A percentile compares a stretch with the other conserved stretches of the same genome.
Conservation (phyloP, 176 grass and related monocot genomes). For the Oropetium thomaeum region DNA sequence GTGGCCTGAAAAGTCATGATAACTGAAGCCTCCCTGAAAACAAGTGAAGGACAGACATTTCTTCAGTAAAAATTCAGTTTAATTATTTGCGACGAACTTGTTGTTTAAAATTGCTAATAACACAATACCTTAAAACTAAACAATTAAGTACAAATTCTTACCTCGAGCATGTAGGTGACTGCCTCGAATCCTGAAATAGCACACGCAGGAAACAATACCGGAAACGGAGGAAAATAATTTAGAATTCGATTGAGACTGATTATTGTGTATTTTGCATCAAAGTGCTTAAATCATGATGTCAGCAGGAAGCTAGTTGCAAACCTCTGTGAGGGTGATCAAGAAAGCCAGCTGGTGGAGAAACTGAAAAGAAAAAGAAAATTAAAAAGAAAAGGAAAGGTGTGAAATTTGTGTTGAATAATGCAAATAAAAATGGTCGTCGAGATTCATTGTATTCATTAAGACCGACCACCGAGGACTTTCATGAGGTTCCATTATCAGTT, state of each 20-base stretch:
- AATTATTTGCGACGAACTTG: neutral
- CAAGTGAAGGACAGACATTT: neutral
- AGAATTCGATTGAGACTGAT: neutral
- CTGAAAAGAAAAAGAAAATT: conserved; percentile 26
- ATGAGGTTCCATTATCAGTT: neutral
- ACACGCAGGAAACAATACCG: neutral
- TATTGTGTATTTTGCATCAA: neutral
- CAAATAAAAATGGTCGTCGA: no score
- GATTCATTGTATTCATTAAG: neutral
- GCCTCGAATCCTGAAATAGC: conserved; percentile 67
- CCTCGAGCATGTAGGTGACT: conserved; percentile 83
- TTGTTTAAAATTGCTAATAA: neutral
- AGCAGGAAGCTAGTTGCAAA: neutral
- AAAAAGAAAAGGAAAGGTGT: neutral
- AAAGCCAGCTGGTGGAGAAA: conserved; percentile 67
- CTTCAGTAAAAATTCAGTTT: neutral
- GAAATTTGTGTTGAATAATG: neutral
- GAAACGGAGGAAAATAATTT: neutral
- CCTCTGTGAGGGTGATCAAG: conserved; percentile 80
- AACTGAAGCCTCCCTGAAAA: conserved; percentile 62
- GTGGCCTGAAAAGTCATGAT: conserved; percentile 85
- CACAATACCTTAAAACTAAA: neutral
- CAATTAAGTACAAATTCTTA: neutral
- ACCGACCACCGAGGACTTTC: neutral
- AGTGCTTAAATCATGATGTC: neutral